phyloP scores from a whole-genome alignment of 2,329 filamentous ascomycete genomes.

The Fusarium piperis region DNA sequence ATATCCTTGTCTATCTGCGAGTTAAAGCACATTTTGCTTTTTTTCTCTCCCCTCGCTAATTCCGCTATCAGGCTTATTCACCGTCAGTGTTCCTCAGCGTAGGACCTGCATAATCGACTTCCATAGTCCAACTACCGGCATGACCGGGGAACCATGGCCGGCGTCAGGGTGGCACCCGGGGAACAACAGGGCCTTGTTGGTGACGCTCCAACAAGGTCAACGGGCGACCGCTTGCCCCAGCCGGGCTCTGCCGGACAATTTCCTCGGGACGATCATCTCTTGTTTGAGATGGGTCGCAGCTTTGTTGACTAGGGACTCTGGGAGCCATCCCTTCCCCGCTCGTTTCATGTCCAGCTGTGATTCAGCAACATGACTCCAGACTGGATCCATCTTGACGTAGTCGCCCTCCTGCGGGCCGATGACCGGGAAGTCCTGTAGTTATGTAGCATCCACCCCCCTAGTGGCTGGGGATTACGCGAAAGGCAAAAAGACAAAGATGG shows the following conservation, averaged over 20 bases:
- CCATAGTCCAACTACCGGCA: not conserved
- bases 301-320: not conserved
- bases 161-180: not conserved
- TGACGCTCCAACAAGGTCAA: not conserved
- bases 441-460: not conserved
- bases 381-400: not conserved
- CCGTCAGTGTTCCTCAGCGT: not conserved
- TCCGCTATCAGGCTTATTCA: not conserved
- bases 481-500: not conserved
- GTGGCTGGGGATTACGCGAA: not conserved
- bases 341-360: not conserved
- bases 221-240: not conserved
- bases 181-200: not conserved
- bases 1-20: not conserved
- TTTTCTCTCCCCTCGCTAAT: not conserved
- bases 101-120: not conserved
- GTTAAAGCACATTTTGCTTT: not conserved
- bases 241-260: not conserved
- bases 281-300: not conserved
- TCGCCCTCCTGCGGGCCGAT: not conserved
- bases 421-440: not conserved
- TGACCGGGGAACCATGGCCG: not conserved
- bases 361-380: not conserved
- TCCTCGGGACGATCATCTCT: not conserved
- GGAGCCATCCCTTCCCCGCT: not conserved